phyloP scores from a whole-genome alignment of 2,329 filamentous ascomycete genomes.

The Leptoxyphium fumago region DNA sequence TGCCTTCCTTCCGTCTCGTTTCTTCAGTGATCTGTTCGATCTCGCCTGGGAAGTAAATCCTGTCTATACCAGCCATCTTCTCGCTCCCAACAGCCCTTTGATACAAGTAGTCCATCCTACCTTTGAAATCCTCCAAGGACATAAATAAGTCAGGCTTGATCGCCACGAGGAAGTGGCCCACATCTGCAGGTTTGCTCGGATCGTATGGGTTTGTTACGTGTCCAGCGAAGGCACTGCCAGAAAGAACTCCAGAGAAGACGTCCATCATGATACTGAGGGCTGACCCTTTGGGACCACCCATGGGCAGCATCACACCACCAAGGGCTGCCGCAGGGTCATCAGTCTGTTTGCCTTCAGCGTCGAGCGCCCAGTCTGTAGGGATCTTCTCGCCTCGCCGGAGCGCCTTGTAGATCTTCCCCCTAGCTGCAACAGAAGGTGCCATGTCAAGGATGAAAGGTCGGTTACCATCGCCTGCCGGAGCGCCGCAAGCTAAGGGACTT shows the following conservation, averaged over 20 bases:
- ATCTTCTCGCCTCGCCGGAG: constrained; percentile 52
- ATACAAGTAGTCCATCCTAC: constrained; percentile 43
- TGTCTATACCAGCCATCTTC: constrained; percentile 38
- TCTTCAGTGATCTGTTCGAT: constrained; percentile 37
- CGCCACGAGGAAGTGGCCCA: constrained; percentile 22
- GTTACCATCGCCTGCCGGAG: constrained; percentile 42
- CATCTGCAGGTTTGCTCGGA: constrained; percentile 37
- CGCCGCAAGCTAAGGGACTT: constrained; percentile 60
- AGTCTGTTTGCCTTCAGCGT: constrained; percentile 42
- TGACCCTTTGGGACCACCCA: constrained; percentile 73
- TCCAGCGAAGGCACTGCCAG: constrained; percentile 64
- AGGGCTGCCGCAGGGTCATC: constrained; percentile 54
- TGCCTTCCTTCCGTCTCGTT: constrained; percentile 27
- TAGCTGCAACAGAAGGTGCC: constrained; percentile 53
- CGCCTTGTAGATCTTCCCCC: constrained; percentile 62
- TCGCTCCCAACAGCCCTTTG: constrained; percentile 38
- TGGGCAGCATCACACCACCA: constrained; percentile 68
- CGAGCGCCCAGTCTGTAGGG: constrained; percentile 60
- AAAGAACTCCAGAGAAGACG: constrained; percentile 67
- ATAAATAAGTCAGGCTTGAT: constrained; percentile 25
- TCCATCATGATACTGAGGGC: constrained; percentile 76
- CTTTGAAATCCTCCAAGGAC: constrained; percentile 17
- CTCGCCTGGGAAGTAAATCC: constrained; percentile 44
- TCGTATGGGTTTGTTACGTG: constrained; percentile 60
- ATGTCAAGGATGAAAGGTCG: constrained; percentile 61